Conservation (phyloP, 371 early-diverging fungal genomes). For the Basidiobolus meristosporus region DNA sequence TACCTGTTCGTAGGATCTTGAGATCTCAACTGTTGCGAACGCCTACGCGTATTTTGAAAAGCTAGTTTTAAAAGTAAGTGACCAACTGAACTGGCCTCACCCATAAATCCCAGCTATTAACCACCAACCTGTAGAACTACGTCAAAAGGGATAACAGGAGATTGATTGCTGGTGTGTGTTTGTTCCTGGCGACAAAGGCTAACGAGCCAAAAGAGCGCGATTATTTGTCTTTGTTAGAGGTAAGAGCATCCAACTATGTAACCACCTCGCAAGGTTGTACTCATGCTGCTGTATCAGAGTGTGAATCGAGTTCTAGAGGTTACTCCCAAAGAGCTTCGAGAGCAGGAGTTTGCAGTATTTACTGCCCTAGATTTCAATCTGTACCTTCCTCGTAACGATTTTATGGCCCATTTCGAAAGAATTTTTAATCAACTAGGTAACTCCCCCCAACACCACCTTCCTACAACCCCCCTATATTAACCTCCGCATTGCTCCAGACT, state of each 20-base stretch:
- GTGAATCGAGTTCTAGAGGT: conserved; percentile 48
- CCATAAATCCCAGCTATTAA: no score
- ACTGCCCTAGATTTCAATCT: conserved; percentile 68
- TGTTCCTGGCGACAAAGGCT: conserved; percentile 62
- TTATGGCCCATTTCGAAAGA: conserved; percentile 74
- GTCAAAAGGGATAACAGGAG: no score
- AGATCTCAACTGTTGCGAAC: conserved; percentile 75
- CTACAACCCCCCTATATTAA: neutral
- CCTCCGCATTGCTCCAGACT: conserved; percentile 7
- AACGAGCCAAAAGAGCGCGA: conserved; percentile 61
- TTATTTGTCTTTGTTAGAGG: conserved; percentile 14
- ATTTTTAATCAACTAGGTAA: conserved; percentile 25
- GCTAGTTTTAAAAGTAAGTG: conserved; percentile 43
- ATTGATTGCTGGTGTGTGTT: conserved; percentile 31
- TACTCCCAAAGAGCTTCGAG: conserved; percentile 51
- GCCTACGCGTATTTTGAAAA: conserved; percentile 89
- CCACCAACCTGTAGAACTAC: no score
- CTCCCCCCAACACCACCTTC: neutral
- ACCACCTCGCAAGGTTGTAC: no score
- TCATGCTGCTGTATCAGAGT: conserved; percentile 15
- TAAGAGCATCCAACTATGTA: conserved; percentile 1
- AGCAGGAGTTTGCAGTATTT: conserved; percentile 73
- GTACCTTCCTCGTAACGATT: conserved; percentile 58
- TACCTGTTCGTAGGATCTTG: conserved; percentile 31
- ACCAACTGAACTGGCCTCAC: no score